A percentile compares a stretch with the other conserved stretches of the same genome.
Conservation (phyloP, 306 rosid genomes). For the Malus orientalis region DNA sequence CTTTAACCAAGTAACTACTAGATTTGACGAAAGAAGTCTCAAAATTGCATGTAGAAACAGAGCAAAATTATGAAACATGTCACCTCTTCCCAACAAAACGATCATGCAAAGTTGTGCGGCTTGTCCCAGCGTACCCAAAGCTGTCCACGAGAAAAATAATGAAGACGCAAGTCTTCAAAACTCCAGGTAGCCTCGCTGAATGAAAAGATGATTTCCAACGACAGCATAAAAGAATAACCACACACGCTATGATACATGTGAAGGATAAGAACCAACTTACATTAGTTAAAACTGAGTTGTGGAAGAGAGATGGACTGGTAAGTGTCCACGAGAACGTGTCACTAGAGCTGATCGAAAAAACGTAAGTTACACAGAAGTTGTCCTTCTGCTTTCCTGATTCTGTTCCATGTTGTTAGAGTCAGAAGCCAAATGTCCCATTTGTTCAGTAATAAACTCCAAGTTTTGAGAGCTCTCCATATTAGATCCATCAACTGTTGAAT, state of each 20-base stretch:
- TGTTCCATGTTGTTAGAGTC: constrained; percentile 22
- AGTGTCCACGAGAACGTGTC: not conserved
- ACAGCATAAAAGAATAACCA: not conserved
- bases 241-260: not conserved
- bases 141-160: not conserved
- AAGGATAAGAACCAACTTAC: not conserved
- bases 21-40: not conserved
- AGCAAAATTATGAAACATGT: not conserved
- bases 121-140: not conserved
- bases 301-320: not conserved
- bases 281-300: not conserved
- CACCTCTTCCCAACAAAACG: not conserved
- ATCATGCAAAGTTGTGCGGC: too few relatives aligned
- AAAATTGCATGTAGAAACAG: not conserved
- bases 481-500: constrained; percentile 13
- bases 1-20: not conserved
- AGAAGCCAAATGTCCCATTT: constrained; percentile 35
- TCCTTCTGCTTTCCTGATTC: not conserved
- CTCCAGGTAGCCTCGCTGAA: not conserved
- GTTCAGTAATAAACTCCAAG: constrained; percentile 35
- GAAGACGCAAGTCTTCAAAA: not conserved
- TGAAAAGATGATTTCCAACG: not conserved
- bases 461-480: constrained; percentile 23
- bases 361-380: not conserved
- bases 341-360: not conserved